Evolutionary conservation across 768 basidiomycete genomes (phyloP).

Genomic region (Boletus rubescentipes): DNA sequence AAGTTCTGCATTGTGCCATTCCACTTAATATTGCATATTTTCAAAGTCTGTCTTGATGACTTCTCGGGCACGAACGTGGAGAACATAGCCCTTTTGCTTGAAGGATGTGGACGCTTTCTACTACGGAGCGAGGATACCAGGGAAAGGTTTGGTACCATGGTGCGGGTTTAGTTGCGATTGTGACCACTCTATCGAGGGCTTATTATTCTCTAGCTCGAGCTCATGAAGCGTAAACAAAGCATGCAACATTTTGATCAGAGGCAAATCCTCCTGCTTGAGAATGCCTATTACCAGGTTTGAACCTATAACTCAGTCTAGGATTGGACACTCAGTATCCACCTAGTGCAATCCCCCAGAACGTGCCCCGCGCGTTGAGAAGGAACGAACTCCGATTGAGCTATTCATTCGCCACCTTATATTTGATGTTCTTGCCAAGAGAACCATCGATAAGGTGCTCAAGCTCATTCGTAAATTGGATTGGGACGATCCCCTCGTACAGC

Average conservation of each 20-base stretch:
- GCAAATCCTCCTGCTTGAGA: conserved; percentile 87
- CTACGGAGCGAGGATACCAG: conserved; percentile 85
- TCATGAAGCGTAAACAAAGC: conserved; percentile 93
- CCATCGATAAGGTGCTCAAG: conserved; percentile 94
- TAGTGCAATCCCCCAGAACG: conserved; percentile 98
- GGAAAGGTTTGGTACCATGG: conserved; percentile 88
- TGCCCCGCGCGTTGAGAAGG: conserved; percentile 79
- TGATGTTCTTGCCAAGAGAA: conserved; percentile 89
- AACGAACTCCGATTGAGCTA: conserved; percentile 82
- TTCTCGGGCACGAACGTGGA: conserved; percentile 92
- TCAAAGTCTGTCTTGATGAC: conserved; percentile 97
- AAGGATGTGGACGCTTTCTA: conserved; percentile 92
- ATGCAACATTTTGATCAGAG: conserved; percentile 92
- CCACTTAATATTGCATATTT: conserved; percentile 90
- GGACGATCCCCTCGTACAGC: conserved; percentile 68
- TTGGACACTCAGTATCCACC: conserved; percentile 6
- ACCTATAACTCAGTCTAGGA: neutral
- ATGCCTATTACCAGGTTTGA: conserved; percentile 93
- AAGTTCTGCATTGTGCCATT: conserved; percentile 91
- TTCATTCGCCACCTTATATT: conserved; percentile 96
- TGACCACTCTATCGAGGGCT: conserved; percentile 1
- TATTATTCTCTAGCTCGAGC: conserved; percentile 64
- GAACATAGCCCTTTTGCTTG: conserved; percentile 86
- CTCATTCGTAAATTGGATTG: conserved; percentile 93
- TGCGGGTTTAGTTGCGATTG: conserved; percentile 28